Evolutionary conservation across 106 monocot genomes (phyloP).

Genomic region (Allium sativum): DNA sequence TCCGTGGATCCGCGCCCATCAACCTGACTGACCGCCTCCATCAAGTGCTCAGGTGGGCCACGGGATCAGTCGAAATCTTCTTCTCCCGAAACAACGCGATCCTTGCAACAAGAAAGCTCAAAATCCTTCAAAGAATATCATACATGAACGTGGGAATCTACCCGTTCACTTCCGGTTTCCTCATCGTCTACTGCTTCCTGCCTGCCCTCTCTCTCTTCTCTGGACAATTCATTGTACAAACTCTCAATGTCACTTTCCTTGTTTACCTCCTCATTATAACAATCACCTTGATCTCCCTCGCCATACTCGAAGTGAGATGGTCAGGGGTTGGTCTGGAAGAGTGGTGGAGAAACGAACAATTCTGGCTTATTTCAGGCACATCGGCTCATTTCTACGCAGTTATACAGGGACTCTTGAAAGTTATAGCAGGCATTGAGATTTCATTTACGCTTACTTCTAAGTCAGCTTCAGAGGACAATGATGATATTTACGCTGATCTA

Average conservation of each 20-base stretch:
- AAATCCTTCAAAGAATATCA: constrained; percentile 50
- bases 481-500: constrained; percentile 53
- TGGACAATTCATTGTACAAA: constrained; percentile 29
- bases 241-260: constrained; percentile 23
- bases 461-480: constrained; percentile 38
- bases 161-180: constrained; percentile 72
- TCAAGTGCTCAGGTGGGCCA: constrained; percentile 74
- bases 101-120: constrained; percentile 37
- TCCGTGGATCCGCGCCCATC: constrained; percentile 55
- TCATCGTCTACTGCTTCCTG: constrained; percentile 65
- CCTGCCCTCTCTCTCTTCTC: constrained; percentile 72
- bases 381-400: constrained; percentile 57
- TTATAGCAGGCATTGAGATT: constrained; percentile 39
- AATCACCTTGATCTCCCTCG: constrained; percentile 30
- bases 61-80: constrained; percentile 75
- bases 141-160: constrained; percentile 37
- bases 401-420: constrained; percentile 44
- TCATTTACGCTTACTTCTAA: constrained; percentile 62
- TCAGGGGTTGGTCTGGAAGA: constrained; percentile 53
- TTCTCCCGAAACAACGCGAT: constrained; percentile 68
- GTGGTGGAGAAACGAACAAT: constrained; percentile 75
- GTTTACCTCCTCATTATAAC: constrained; percentile 52
- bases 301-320: constrained; percentile 59
- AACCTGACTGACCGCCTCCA: constrained; percentile 39
- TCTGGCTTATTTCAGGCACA: constrained; percentile 73